phyloP scores from a whole-genome alignment of 257 asterid genomes.

The Solanum virginianum region DNA sequence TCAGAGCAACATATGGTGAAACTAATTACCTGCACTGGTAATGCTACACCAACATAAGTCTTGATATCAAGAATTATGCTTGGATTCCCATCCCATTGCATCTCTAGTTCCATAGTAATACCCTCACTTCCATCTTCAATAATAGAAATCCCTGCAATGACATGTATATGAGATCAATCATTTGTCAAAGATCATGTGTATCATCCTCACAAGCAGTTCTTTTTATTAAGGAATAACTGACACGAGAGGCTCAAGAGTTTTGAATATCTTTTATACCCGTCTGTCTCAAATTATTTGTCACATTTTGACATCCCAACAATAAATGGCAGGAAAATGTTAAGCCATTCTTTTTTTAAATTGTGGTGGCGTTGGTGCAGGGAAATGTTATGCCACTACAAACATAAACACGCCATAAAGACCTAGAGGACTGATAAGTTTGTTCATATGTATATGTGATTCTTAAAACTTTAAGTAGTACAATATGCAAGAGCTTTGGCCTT shows the following conservation, averaged over 20 bases:
- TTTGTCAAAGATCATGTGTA: background rate
- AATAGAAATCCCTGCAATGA: constrained; percentile 49
- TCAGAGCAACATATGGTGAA: background rate
- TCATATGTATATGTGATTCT: background rate
- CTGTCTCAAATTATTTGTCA: background rate
- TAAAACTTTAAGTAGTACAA: background rate
- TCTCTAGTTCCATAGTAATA: constrained; percentile 70
- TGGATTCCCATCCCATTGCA: constrained; percentile 99
- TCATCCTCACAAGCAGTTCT: background rate
- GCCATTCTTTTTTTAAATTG: background rate
- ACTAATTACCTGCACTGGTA: constrained; percentile 65
- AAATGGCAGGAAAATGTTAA: background rate
- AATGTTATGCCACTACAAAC: background rate
- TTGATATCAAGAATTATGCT: constrained; percentile 64
- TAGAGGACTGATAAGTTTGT: background rate
- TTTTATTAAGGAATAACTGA: background rate
- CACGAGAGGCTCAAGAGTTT: background rate
- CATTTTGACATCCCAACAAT: background rate
- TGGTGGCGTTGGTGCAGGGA: background rate
- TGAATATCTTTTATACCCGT: background rate
- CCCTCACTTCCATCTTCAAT: constrained; percentile 52
- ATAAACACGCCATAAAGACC: background rate
- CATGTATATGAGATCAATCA: background rate
- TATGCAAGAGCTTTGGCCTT: background rate
- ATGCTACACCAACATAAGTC: constrained; percentile 77